A percentile compares a stretch with the other conserved stretches of the same genome.
Evolutionary conservation across 2,329 filamentous ascomycete species (phyloP).

Genomic region (Aureobasidium sp.): DNA sequence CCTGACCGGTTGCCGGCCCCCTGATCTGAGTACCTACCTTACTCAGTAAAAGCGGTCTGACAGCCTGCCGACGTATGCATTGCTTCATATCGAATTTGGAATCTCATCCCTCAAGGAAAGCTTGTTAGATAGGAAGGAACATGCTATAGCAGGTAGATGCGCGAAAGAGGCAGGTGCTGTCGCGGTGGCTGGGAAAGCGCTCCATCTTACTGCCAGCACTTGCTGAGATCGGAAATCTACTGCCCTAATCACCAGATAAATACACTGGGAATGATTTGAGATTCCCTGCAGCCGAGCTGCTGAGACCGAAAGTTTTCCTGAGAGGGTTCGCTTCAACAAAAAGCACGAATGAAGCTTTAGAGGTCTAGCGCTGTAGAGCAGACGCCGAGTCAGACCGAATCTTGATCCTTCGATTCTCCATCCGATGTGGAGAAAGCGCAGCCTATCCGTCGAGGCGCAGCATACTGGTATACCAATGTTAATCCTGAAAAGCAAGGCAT

Average conservation of each 20-base stretch:
- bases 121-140: slow-evolving; percentile 4
- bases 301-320: neutral
- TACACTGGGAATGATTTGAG: neutral
- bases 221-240: neutral
- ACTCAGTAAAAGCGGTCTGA: neutral
- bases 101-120: neutral
- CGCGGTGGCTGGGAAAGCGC: neutral
- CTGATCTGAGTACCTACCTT: neutral
- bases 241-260: neutral
- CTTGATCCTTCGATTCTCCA: neutral
- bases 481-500: neutral
- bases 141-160: neutral
- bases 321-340: neutral
- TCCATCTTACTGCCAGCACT: neutral
- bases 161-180: slow-evolving; percentile 7
- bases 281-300: neutral
- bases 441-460: slow-evolving; percentile 2
- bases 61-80: neutral
- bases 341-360: neutral
- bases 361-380: neutral
- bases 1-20: neutral
- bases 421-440: neutral
- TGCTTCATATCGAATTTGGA: neutral
- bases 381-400: neutral
- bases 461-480: neutral